Evolutionary conservation across 441 rosid species (phyloP).

Genomic region (Lagerstroemia fauriei): DNA sequence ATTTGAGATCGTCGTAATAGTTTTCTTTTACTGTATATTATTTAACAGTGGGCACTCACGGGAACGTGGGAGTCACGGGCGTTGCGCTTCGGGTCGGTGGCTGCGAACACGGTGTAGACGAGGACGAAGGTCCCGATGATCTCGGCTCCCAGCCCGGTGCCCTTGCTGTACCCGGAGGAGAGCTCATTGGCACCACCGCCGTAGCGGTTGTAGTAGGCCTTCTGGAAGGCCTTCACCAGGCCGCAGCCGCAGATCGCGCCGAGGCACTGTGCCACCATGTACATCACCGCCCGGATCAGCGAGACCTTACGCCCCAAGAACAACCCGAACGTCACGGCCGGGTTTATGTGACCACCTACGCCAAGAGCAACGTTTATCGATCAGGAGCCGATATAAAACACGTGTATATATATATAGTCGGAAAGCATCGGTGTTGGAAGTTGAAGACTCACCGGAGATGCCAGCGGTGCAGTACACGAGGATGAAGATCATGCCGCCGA

Average conservation of each 20-base stretch:
- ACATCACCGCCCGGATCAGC: conserved; percentile 43
- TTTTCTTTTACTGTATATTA: too few species aligned
- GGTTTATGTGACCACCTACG: conserved; percentile 30
- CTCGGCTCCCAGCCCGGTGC: conserved; percentile 19
- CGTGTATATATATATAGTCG: too few species aligned
- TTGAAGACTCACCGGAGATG: conserved; percentile 34
- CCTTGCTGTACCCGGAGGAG: conserved; percentile 12
- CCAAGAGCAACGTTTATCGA: neutral
- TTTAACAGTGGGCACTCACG: neutral
- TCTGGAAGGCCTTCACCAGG: conserved; percentile 56
- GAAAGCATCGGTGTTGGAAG: too few species aligned
- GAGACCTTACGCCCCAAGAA: conserved; percentile 54
- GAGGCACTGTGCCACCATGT: conserved; percentile 60
- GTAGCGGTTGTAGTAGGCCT: conserved; percentile 28
- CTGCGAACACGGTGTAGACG: conserved; percentile 21
- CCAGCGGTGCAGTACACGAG: conserved; percentile 55
- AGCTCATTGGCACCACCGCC: conserved; percentile 22
- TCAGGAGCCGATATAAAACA: neutral
- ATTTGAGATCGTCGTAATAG: too few species aligned
- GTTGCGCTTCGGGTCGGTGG: conserved; percentile 21
- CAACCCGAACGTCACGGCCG: conserved; percentile 33
- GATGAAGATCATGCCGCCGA: conserved; percentile 51
- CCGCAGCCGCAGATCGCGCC: conserved; percentile 62
- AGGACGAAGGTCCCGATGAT: conserved; percentile 22
- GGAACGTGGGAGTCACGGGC: conserved; percentile 25